Evolutionary conservation across 257 asterid genomes (phyloP).

Genomic region (Oldenlandia corymbosa): DNA sequence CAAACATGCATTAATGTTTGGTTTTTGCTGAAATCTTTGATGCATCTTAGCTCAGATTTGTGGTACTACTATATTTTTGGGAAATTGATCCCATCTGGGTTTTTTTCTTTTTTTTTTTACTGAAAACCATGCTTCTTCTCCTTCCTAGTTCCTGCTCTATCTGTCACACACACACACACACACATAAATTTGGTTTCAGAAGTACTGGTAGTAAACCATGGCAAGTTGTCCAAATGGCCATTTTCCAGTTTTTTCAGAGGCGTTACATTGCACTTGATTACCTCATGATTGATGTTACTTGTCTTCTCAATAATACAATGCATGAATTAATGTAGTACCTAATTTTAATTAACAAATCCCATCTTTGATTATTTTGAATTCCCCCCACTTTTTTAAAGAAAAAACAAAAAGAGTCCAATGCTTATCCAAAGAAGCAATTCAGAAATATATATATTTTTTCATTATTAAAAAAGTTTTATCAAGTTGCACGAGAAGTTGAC

Average conservation of each 20-base stretch:
- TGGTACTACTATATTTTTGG: constrained; percentile 11
- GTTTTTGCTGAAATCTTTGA: constrained; percentile 20
- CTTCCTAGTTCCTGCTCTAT: background rate
- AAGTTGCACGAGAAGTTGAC: too few relatives aligned
- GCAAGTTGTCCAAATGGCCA: too few relatives aligned
- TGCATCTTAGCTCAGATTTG: background rate
- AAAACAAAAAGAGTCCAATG: background rate
- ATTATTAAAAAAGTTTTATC: too few relatives aligned
- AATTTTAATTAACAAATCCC: too few relatives aligned
- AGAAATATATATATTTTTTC: background rate
- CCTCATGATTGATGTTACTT: too few relatives aligned
- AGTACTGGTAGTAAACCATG: too few relatives aligned
- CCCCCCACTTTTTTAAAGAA: too few relatives aligned
- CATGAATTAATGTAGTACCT: too few relatives aligned
- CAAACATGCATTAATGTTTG: constrained; percentile 28
- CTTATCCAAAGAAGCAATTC: background rate
- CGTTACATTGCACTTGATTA: too few relatives aligned
- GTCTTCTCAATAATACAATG: too few relatives aligned
- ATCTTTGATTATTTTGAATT: background rate
- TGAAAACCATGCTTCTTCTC: constrained; percentile 28
- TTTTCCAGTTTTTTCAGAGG: too few relatives aligned
- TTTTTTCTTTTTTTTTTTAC: constrained; percentile 14
- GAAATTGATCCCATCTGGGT: constrained; percentile 26
- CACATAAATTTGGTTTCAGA: constrained; percentile 1
- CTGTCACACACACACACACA: background rate